Evolutionary conservation across 176 grass and related monocot genomes (phyloP), one percentile per base, ranked within the genome.

Genomic region (Avena insularis): DNA sequence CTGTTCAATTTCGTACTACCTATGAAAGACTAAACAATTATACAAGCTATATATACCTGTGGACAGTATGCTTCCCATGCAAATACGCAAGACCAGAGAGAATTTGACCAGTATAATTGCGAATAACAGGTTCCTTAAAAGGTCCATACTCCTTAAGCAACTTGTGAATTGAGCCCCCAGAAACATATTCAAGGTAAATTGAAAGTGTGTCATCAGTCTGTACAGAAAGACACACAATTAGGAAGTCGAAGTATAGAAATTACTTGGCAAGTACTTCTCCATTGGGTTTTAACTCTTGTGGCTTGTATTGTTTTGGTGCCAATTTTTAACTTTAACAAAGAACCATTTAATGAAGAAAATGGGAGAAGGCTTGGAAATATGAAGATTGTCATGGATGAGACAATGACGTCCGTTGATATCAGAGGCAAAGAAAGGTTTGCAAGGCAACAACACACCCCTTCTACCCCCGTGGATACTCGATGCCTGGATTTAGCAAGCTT

Each of bases 101-200:
- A 87, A 99, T 99, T 91, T 96, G 97, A n/a, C 88, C 74, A 38
- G 94, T 91, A 72, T 94, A 99, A 75, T 83, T 99, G 66, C 87
- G 92, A 64, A 96, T 80, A 27, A 96, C 87, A 84, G 92, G 80
- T 94, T 99, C 97, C 47, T 84, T 90, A 51, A 99, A 99, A 87
- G 94, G 84, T 19, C 97, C 97, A 91, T 99, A 99, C 47, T 94
- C 92, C 89, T 90, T 91, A 89, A 99, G 87, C 63, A 99, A 87
- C 45, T 94, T 99, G 82, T 99, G 94, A 84, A 99, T 93, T 21
- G 97, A 99, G 53, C 94, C 97, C 3, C 97, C 97, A 21, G 97
- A 99, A 68, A 99, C 87, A 85, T 84, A 99, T 78, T 99, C 94
- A 20, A 99, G 90, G 71, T 86, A 94, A 82, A 99, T 95, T 59